Evolutionary conservation across 768 basidiomycete genomes (phyloP), one percentile per base, ranked within the genome.

Genomic region (Agaricus sinodeliciosus): DNA sequence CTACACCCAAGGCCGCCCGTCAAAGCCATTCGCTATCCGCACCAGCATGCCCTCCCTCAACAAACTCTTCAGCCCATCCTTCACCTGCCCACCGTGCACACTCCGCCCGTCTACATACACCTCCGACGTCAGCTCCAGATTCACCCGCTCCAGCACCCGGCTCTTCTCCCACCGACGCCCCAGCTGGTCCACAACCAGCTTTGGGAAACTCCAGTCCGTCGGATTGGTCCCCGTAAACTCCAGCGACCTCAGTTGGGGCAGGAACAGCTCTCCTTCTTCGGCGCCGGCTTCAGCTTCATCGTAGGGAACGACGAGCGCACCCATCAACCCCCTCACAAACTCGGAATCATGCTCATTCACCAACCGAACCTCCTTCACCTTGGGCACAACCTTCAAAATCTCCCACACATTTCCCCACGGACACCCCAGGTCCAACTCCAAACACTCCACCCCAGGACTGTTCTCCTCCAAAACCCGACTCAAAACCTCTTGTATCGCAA

Each of bases 401-500:
- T 52, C 51, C 36, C n/a, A 45, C 22, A 46, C 44, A 46, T 40
- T 27, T 22, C 16, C 19, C 51, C 51, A 52, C 22, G 51, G 44
- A 27, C 51, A 52, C 15, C 51, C 51, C 44, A 52, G 28, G 28
- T 52, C 51, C n/a, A 52, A 46, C 36, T 52, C 51, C 7, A 52
- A 13, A 35, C 36, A 36, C 51, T 52, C 51, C 51, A 52, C 51
- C 1, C 51, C 44, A 15, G n/a, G 15, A 9, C 22, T 27, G 25
- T 35, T 52, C 43, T 45, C 51, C n/a, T 19, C n/a, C 8, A 52
- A 19, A 22, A 52, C n/a, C 22, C 13, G 26, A 3, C 35, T 36
- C 31, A 52, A 39, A 13, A 52, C 37, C 22, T 26, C 43, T 25
- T 37, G 43, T 4, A 52, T 52, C 15, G 36, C 39, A 34, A 28